Evolutionary conservation across 208 protist genomes (phyloP), one percentile per base, ranked within the genome.

Genomic region (Trypanosoma cruzi): DNA sequence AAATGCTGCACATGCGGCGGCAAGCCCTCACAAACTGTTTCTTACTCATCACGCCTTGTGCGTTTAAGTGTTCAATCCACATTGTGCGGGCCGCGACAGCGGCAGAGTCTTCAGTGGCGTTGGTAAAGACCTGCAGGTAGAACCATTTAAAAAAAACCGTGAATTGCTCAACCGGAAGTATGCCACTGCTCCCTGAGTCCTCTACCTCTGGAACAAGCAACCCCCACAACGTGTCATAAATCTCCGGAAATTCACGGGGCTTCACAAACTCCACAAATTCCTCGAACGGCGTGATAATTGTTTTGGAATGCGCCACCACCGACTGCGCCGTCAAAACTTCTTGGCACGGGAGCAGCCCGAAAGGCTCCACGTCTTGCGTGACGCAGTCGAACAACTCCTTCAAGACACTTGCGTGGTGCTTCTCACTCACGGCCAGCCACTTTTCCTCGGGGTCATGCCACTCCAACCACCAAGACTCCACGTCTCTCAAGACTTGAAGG

Each of bases 61-160:
- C 55, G 65, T 92, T 80, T 22, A 84, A 67, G 57, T 81, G 80
- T 29, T 80, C 59, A 22, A 77, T 48, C 76, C 79, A 96, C 28
- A 93, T 40, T 48, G 76, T 62, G 48, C 67, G 64, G 8, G 88
- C 88, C 0, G 83, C 91, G 13, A 81, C 80, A 34, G 73, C 77
- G 3, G 79, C 75, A 31, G 81, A 77, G 20, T 67, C 68, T 22
- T 79, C 61, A 10, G 89, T 88, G 0, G 79, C 81, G 64, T 91
- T 90, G n/a, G 46, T 37, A 44, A 93, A 92, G 70, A 90, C 74
- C 26, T 82, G 67, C 0, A 72, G 44, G 66, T 87, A 81, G 52
- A 96, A 90, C 87, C 88, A 96, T 26, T 73, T 55, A 59, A 92
- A 86, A 63, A 94, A 94, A 16, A 82, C 31, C 52, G 77, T 74